Conservation (phyloP, 768 basidiomycete species). For the Mycena metata region DNA sequence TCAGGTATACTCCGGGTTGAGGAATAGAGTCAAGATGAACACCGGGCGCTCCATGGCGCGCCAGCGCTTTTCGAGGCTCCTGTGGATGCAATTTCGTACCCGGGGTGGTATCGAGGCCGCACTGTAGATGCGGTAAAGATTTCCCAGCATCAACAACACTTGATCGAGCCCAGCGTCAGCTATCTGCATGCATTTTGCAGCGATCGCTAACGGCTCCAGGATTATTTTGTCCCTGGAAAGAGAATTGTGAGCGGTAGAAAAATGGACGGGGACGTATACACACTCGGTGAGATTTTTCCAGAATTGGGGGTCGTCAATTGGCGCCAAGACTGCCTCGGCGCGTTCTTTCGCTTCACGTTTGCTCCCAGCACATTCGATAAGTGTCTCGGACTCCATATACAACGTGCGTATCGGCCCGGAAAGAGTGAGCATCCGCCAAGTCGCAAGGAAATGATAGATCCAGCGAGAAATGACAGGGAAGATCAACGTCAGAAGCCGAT, state of each 20-base stretch:
- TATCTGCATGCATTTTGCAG: slow-evolving; percentile 42
- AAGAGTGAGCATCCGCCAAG: slow-evolving; percentile 10
- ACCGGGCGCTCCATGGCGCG: slow-evolving; percentile 26
- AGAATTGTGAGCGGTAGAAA: neutral
- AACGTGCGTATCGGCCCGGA: slow-evolving; percentile 7
- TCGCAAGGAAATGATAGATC: slow-evolving; percentile 31
- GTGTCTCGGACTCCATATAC: neutral
- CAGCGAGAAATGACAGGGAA: slow-evolving; percentile 35
- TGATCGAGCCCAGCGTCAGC: no score
- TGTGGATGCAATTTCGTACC: slow-evolving; percentile 10
- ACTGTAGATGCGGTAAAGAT: no score
- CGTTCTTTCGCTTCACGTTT: slow-evolving; percentile 8
- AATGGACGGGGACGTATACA: no score
- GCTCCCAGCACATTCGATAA: slow-evolving; percentile 1
- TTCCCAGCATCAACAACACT: no score
- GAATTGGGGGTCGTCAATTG: slow-evolving; percentile 8
- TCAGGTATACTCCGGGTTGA: no score
- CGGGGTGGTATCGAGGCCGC: neutral
- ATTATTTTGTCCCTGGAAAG: slow-evolving; percentile 9
- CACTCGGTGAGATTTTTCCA: slow-evolving; percentile 20
- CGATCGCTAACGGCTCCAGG: slow-evolving; percentile 44
- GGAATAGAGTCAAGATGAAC: slow-evolving; percentile 25
- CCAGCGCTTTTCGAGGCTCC: slow-evolving; percentile 36
- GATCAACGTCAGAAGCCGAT: slow-evolving; percentile 20
- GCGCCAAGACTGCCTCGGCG: slow-evolving; percentile 11